These are phyloP conservation scores for Phyllosticta capitalensis DNA, from an alignment of 2,329 filamentous ascomycete genomes.

Conservation along the genomic window DNA sequence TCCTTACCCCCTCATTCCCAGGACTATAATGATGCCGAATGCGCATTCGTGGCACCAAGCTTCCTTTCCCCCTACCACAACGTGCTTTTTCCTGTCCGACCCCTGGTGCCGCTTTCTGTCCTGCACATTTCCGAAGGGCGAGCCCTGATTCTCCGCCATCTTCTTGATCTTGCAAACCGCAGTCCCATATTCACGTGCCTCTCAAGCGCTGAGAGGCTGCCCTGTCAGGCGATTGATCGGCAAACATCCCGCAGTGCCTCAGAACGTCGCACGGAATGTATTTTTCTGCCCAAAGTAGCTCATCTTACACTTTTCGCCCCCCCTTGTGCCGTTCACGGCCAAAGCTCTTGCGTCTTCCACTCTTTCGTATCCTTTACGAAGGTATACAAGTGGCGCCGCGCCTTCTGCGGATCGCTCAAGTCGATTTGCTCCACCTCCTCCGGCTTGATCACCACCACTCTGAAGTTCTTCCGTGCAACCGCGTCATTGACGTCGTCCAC, in stretches of 20 bases:
- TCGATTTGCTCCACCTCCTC: constrained; percentile 68
- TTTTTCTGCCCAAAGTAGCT: constrained; percentile 1
- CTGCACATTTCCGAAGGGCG: background rate
- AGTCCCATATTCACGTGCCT: background rate
- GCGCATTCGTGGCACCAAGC: background rate
- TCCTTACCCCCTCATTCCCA: background rate
- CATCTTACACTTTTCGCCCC: background rate
- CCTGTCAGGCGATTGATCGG: background rate
- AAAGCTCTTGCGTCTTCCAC: constrained; percentile 48
- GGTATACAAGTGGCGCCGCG: constrained; percentile 58
- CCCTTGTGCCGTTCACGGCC: constrained; percentile 20
- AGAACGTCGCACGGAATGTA: constrained; percentile 8
- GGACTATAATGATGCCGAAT: background rate
- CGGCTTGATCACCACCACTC: constrained; percentile 79
- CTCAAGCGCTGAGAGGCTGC: background rate
- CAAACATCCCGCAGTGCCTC: constrained; percentile 3
- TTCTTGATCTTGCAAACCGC: background rate
- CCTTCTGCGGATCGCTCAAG: constrained; percentile 55
- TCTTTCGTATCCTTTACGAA: constrained; percentile 41
- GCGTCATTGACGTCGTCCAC: constrained; percentile 62
- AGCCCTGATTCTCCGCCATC: background rate
- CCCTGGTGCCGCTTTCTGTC: background rate
- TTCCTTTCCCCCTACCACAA: background rate
- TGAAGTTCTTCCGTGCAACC: constrained; percentile 64
- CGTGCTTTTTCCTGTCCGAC: background rate